Evolutionary conservation across 768 basidiomycete species (phyloP).

Genomic region (Xanthoconium stramineum): DNA sequence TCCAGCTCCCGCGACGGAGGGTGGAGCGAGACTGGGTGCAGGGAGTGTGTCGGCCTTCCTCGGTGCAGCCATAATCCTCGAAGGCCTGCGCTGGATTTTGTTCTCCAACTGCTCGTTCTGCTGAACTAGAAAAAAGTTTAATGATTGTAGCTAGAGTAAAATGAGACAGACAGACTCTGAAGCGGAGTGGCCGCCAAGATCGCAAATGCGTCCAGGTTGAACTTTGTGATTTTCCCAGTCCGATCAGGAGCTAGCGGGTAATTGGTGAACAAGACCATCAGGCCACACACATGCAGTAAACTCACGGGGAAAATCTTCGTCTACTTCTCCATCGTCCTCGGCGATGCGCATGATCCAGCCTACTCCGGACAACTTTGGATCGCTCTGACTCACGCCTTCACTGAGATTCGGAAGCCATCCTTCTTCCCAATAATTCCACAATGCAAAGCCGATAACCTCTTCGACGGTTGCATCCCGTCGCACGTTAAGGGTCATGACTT

Average conservation of each 20-base stretch:
- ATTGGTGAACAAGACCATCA: not conserved
- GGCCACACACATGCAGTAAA: conserved; percentile 4
- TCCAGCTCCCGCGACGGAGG: conserved; percentile 37
- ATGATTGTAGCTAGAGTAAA: not conserved
- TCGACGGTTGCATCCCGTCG: conserved; percentile 89
- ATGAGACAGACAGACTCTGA: conserved; percentile 52
- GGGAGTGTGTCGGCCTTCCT: conserved; percentile 54
- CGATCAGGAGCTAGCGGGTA: conserved; percentile 80
- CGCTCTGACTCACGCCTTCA: conserved; percentile 59
- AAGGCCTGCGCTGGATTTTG: conserved; percentile 81
- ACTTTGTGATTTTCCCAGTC: conserved; percentile 79
- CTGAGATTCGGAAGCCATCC: conserved; percentile 75
- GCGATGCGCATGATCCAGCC: conserved; percentile 94
- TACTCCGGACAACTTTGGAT: conserved; percentile 68
- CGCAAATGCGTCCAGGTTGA: conserved; percentile 88
- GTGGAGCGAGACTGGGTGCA: conserved; percentile 36
- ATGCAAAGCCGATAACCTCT: conserved; percentile 89
- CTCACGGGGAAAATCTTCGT: conserved; percentile 97
- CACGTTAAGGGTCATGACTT: conserved; percentile 70
- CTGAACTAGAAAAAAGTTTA: conserved; percentile 38
- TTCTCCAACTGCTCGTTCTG: conserved; percentile 81
- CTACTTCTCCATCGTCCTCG: conserved; percentile 96
- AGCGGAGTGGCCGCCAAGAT: conserved; percentile 70
- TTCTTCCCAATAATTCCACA: conserved; percentile 94
- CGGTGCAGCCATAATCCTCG: conserved; percentile 54